Evolutionary conservation across 116 monocot species (phyloP), one percentile per base, ranked within the genome.

Genomic region (Iris pallida): DNA sequence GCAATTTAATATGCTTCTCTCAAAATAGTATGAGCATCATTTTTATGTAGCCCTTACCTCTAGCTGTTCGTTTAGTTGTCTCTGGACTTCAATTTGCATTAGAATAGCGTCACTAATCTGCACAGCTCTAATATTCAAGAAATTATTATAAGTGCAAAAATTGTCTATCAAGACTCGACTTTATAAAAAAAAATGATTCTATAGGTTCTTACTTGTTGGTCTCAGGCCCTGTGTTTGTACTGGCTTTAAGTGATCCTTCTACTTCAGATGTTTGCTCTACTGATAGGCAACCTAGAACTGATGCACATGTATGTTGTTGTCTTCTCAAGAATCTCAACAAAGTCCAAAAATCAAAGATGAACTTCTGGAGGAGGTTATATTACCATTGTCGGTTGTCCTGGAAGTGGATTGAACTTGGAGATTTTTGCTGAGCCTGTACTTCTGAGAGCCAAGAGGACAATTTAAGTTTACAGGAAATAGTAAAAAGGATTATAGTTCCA

Each of bases 71-170:
- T 88, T 88, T 16, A 92, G 73, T 57, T 64, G 78, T 66, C 72
- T 74, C 67, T 92, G 91, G 19, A 92, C 92, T 77, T 88, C 92
- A 44, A 92, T 88, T 83, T 92, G 92, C 83, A 92, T 88, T 68
- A 85, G 76, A 47, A 92, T 76, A 44, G 92, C 85, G 70, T 92
- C 92, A 45, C 81, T 74, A 74, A 88, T 83, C 61, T 88, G 79
- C 67, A 88, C 66, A 71, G 66, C 76, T 71, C 88, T 85, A 83
- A 71, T 53, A 66, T 64, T 64, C 16, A 9, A 71, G 14, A 73
- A 59, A 47, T 17, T 45, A 63, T 14, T 7, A 8, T 63, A 64
- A 59, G 12, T 46, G 7, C 6, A 3, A 44, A 41, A 47, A 41
- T 18, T 45, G 1, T 17, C 41, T 3, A 61, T 63, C 30, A 30